Evolutionary conservation across 805 yeast genomes (phyloP).

Genomic region (Clavispora santaluciae): DNA sequence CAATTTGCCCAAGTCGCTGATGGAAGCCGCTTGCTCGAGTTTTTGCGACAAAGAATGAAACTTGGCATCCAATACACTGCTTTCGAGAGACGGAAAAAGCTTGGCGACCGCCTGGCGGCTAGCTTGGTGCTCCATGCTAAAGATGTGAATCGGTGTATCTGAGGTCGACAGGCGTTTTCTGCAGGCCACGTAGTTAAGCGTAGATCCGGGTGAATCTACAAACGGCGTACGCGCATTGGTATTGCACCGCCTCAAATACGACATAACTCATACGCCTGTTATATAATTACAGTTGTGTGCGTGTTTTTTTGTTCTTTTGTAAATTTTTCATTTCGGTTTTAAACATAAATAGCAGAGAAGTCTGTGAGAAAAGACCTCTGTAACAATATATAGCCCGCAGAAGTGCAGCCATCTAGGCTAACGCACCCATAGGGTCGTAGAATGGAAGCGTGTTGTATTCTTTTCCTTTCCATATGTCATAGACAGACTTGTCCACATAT

Average conservation of each 20-base stretch:
- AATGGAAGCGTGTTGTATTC: constrained; percentile 32
- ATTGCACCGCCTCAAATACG: too few species aligned
- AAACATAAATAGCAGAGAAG: not conserved
- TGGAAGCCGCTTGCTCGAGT: constrained; percentile 21
- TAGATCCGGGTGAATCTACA: too few species aligned
- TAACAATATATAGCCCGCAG: too few species aligned
- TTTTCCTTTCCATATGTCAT: constrained; percentile 32
- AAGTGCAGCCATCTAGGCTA: constrained; percentile 23
- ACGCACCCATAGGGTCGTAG: constrained; percentile 42
- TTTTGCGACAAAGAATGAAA: constrained; percentile 5
- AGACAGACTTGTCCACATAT: constrained; percentile 33
- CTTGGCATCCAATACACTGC: constrained; percentile 5
- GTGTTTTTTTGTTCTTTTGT: not conserved
- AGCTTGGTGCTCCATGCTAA: not conserved
- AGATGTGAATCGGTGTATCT: not conserved
- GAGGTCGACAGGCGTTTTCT: not conserved
- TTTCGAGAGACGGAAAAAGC: constrained; percentile 9
- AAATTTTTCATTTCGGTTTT: not conserved
- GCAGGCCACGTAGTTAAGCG: not conserved
- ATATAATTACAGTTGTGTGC: too few species aligned
- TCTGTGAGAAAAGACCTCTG: not conserved
- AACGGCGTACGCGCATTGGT: too few species aligned
- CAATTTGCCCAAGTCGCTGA: constrained; percentile 25
- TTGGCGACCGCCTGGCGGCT: not conserved
- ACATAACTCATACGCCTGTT: too few species aligned